Evolutionary conservation across 495 filamentous ascomycete genomes (phyloP), one percentile per base, ranked within the genome.

Genomic region (Articulospora tetracladia): DNA sequence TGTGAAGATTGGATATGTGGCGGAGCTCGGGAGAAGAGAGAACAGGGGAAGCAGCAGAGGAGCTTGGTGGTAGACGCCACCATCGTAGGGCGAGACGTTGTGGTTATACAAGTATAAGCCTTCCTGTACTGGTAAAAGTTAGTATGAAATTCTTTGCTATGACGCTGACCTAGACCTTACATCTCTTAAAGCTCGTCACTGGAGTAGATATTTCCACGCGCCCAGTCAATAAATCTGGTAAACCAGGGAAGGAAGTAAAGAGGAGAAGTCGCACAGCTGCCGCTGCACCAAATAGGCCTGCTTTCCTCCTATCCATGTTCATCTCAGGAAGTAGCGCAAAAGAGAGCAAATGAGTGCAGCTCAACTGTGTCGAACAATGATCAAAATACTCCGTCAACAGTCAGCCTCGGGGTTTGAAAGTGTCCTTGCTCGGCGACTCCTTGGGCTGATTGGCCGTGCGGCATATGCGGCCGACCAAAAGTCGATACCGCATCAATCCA

Each of bases 121-220:
- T 76, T 98, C 94, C 75, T 97, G 92, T 53, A 98, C 92, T 97
- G 58, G 19, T 53, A 55, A 26, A n/a, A 12, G 48, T 65, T 44
- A 64, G 63, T 34, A 50, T 56, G n/a, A n/a, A n/a, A n/a, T n/a
- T n/a, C n/a, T 17, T 3, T 44, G 15, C 11, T 25, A 22, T 10
- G 17, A 11, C 3, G 23, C 3, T 25, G 17, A 3, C 2, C 32
- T 12, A 4, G 7, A 25, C 72, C 87, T 74, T 78, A 96, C 92
- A 75, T 83, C 95, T 85, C 77, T 97, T 98, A 83, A 96, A 98
- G 82, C 94, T 97, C 59, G 89, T 97, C 25, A 98, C 89, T 19
- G 94, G 92, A 2, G 94, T 98, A 25, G 94, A 97, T 60, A 98
- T 86, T 79, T 98, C 94, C 60, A 97, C 94, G 70, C 94, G 87